Percentiles rank a stretch among this genome's conserved stretches.
These are phyloP conservation scores for Borovskyia barvae DNA, from an alignment of 208 protist species.

Conservation along the genomic window DNA sequence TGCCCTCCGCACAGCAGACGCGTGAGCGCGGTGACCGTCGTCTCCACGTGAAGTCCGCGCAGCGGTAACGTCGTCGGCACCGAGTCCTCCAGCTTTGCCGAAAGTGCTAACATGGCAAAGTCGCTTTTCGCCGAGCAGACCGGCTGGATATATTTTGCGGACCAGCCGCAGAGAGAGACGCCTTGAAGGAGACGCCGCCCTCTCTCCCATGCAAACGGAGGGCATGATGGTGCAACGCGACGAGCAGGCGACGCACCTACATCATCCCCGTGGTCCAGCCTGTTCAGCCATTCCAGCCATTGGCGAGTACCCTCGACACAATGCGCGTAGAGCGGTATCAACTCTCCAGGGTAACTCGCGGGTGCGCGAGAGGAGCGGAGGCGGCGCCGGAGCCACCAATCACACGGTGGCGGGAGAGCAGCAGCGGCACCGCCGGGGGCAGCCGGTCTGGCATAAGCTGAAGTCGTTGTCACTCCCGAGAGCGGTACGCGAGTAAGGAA, in stretches of 20 bases:
- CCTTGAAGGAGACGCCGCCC: constrained; percentile 1
- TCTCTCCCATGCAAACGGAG: neutral
- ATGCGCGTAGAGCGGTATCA: constrained; percentile 18
- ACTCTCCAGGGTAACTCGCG: too few species aligned
- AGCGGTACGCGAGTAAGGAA: too few species aligned
- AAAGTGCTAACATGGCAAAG: neutral
- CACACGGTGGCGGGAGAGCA: constrained; percentile 20
- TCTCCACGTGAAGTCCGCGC: constrained; percentile 22
- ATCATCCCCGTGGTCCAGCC: neutral
- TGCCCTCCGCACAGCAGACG: neutral
- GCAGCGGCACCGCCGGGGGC: constrained; percentile 2
- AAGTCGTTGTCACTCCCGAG: too few species aligned
- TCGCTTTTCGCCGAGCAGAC: neutral
- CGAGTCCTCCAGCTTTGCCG: constrained; percentile 4
- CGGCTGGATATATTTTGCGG: constrained; percentile 4
- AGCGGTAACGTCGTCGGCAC: constrained; percentile 15
- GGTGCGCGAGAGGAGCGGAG: neutral
- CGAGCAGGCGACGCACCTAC: neutral
- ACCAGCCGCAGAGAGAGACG: constrained; percentile 24
- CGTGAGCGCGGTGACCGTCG: neutral
- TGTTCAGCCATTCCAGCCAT: constrained; percentile 23
- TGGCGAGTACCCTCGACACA: constrained; percentile 18
- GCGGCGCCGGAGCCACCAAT: constrained; percentile 22
- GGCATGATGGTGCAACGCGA: too few species aligned
- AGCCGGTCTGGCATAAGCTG: too few species aligned